Percentiles rank a stretch among this genome's conserved stretches.
Evolutionary conservation across 2,329 filamentous ascomycete species (phyloP).

Genomic region (Trichoderma koningiopsis): DNA sequence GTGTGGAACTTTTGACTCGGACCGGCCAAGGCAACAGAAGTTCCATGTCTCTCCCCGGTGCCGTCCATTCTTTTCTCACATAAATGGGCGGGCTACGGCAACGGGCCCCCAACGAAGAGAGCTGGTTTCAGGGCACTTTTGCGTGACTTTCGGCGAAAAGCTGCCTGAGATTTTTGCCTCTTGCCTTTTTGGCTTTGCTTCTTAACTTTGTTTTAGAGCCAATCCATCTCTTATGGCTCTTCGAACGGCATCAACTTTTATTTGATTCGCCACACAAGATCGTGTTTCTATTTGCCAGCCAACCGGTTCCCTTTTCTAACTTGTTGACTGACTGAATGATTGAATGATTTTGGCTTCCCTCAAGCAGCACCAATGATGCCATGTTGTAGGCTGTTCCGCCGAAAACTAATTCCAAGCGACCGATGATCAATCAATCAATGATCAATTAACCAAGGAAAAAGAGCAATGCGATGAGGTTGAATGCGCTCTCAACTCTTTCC

Average conservation of each 20-base stretch:
- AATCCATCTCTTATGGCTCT: not conserved
- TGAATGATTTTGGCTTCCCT: not conserved
- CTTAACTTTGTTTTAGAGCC: not conserved
- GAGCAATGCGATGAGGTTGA: not conserved
- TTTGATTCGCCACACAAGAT: not conserved
- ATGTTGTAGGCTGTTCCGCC: not conserved
- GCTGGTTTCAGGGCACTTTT: conserved; percentile 7
- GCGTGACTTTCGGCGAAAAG: not conserved
- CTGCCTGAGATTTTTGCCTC: not conserved
- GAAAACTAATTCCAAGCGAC: not conserved
- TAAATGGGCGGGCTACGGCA: not conserved
- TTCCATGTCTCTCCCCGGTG: conserved; percentile 14
- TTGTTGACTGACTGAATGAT: not conserved
- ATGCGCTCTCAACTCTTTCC: not conserved
- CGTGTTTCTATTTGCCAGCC: not conserved
- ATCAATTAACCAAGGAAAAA: too few relatives aligned
- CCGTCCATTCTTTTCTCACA: conserved; percentile 1
- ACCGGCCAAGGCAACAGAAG: conserved; percentile 23
- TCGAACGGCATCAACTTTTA: not conserved
- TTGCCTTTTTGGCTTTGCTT: not conserved
- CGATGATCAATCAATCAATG: not conserved
- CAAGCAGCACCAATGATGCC: not conserved
- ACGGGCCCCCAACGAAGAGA: not conserved
- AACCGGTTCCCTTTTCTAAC: not conserved
- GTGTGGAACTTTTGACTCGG: conserved; percentile 25